Evolutionary conservation across 2,329 filamentous ascomycete species (phyloP), one percentile per base, ranked within the genome.

Genomic region (Hypoxylon sp.): DNA sequence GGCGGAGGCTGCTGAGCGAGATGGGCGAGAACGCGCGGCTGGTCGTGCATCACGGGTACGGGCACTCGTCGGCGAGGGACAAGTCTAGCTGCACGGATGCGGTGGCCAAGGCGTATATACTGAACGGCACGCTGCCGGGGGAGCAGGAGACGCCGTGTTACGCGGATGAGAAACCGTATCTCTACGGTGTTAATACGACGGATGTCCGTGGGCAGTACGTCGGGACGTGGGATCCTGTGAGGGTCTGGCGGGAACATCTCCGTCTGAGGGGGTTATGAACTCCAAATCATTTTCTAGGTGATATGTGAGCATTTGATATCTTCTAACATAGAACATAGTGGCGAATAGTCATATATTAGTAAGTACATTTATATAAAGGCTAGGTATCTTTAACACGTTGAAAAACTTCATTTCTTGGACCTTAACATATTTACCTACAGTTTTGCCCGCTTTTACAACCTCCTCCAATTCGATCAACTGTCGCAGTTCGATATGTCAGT

Each of bases 1-100:
- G 81, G 0, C 72, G 80, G 11, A 72, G 81, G 24, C 73, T 84
- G 2, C 58, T 79, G 17, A 52, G 65, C 0, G 81, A 82, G 56
- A 83, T 84, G 81, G 82, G 81, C 0, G 56, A 68, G 6, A 84
- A 84, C 56, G 81, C 82, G n/a, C 69, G 81, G 5, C 71, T 84
- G 17, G 73, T 84, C 32, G 81, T 72, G 4, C 82, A 84, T 57
- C 82, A 84, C 57, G 82, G 82, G 4, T 84, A 83, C 50, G 82
- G 82, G 0, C 82, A 84, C 60, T 77, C 79, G 11, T 81, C 80
- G n/a, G n/a, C n/a, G 3, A 71, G 75, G n/a, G 81, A 84, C 53
- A 72, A 66, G 34, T 83, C 82, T 1, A 71, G 71, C 11, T 84
- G 82, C 70, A 84, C 82, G 0, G 79, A 84, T 43, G 60, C 64